A percentile compares a stretch with the other conserved stretches of the same genome.
Evolutionary conservation across 345 rosid genomes (phyloP).

Genomic region (Rhodamnia rubescens): DNA sequence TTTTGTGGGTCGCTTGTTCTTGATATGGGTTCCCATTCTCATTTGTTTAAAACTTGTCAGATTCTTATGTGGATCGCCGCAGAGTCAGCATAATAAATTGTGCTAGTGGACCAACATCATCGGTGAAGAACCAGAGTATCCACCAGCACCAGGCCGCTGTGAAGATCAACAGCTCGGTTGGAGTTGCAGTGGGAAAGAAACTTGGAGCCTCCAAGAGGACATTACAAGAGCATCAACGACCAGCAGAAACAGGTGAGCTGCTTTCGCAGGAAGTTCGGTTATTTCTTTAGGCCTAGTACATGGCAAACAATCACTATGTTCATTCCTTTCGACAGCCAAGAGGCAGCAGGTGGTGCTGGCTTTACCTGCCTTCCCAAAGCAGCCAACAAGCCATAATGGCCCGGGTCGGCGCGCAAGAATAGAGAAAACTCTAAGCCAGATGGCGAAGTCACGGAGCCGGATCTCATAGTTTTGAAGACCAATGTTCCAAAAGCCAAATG

Average conservation of each 20-base stretch:
- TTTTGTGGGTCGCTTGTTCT: no score
- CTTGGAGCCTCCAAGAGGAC: neutral
- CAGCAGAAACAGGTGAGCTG: neutral
- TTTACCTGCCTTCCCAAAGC: neutral
- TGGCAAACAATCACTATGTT: neutral
- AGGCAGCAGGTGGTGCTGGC: neutral
- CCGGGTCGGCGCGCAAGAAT: neutral
- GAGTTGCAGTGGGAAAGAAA: neutral
- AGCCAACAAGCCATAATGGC: neutral
- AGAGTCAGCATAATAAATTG: no score
- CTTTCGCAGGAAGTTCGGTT: neutral
- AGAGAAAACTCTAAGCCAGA: neutral
- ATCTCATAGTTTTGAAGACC: neutral
- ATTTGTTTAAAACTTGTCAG: no score
- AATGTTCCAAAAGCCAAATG: no score
- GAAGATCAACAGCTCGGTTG: neutral
- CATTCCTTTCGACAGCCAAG: neutral
- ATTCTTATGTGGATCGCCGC: no score
- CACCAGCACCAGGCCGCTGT: neutral
- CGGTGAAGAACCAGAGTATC: no score
- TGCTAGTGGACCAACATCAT: no score
- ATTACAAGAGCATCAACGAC: neutral
- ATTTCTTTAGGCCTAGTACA: neutral
- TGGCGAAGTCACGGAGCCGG: neutral
- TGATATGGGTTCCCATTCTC: no score